These are phyloP conservation scores for Xylariomycetidae sp. DNA, from an alignment of 2,329 filamentous ascomycete genomes.

Conservation along the genomic window DNA sequence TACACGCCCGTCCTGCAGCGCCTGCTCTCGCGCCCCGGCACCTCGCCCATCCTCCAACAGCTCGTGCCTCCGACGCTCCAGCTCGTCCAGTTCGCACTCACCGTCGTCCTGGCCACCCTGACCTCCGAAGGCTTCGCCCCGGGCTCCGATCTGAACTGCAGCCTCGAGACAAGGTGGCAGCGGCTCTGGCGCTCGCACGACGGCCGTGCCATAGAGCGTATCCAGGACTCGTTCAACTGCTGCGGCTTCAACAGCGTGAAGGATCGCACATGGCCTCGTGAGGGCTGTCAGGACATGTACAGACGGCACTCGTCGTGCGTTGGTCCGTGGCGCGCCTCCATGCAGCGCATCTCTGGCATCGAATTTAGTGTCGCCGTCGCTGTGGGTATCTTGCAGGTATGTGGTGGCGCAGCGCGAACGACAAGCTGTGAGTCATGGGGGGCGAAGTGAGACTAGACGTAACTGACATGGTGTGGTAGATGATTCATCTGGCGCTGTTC, in stretches of 20 bases:
- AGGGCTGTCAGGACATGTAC: constrained; percentile 41
- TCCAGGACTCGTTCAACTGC: constrained; percentile 64
- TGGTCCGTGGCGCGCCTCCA: constrained; percentile 49
- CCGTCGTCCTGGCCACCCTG: constrained; percentile 41
- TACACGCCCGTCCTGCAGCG: constrained; percentile 14
- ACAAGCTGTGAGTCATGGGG: no score
- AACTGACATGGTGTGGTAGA: constrained; percentile 21
- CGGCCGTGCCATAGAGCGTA: constrained; percentile 42
- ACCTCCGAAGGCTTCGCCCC: constrained; percentile 28
- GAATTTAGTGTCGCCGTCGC: constrained; percentile 50
- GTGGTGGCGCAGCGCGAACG: constrained; percentile 19
- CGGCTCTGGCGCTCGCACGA: constrained; percentile 48
- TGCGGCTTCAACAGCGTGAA: constrained; percentile 56
- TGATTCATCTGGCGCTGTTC: constrained; percentile 23
- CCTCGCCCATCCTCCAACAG: constrained; percentile 7
- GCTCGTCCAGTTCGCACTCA: constrained; percentile 36
- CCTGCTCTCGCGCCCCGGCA: not conserved
- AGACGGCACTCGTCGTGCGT: constrained; percentile 44
- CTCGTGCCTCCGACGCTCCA: constrained; percentile 33
- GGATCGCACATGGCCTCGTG: constrained; percentile 56
- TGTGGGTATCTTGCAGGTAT: constrained; percentile 54
- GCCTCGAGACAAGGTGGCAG: constrained; percentile 53
- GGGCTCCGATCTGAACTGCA: constrained; percentile 39
- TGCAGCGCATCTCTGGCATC: constrained; percentile 49
- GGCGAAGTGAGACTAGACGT: no score